These are phyloP conservation scores for Penicillium polonicum DNA, from an alignment of 2,329 filamentous ascomycete genomes.

Conservation along the genomic window DNA sequence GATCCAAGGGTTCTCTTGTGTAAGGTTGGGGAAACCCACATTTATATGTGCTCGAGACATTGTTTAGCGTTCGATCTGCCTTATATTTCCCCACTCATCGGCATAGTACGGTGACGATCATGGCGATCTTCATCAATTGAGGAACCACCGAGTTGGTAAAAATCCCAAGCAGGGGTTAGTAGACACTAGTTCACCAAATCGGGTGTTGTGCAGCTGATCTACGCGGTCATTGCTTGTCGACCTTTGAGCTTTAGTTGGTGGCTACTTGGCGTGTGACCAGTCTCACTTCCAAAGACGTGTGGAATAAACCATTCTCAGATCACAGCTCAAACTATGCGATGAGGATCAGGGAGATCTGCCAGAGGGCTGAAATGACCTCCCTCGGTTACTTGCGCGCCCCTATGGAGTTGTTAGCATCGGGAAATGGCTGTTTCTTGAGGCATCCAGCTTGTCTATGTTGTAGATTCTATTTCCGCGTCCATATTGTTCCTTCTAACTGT, in stretches of 20 bases:
- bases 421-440: too few species aligned
- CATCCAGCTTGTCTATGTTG: too few species aligned
- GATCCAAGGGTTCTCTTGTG: too few species aligned
- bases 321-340: too few species aligned
- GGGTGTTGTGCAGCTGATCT: slow-evolving; percentile 1
- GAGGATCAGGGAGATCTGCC: too few species aligned
- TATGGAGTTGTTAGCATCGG: too few species aligned
- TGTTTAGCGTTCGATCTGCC: not conserved
- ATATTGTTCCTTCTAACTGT: not conserved
- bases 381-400: too few species aligned
- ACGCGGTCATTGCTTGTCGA: not conserved
- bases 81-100: not conserved
- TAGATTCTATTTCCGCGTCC: too few species aligned
- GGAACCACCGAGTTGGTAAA: not conserved
- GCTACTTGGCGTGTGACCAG: not conserved
- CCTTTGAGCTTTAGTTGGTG: not conserved
- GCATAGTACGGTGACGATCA: slow-evolving; percentile 2
- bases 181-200: not conserved
- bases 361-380: too few species aligned
- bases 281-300: not conserved
- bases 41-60: not conserved
- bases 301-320: too few species aligned
- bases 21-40: not conserved
- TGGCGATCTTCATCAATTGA: not conserved
- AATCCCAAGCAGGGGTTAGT: not conserved